Base-by-base conservation (phyloP, 306 rosid species). In the Sphenostylis stenocarpa region DNA sequence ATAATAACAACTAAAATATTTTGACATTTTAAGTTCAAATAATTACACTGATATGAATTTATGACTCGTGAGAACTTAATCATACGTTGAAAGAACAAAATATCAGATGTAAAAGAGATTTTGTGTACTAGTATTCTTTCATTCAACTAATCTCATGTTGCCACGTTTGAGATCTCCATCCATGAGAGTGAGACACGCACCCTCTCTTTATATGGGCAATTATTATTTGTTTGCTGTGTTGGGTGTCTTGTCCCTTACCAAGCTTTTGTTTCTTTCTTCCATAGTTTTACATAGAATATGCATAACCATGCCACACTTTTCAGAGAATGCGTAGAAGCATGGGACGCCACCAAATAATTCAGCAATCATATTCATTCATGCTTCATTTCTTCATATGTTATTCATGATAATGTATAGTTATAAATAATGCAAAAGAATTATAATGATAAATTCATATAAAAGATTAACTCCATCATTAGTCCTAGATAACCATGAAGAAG, bases 201-300 rank as follows among this genome's bases (percentile, higher is more conserved):
- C 43, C 8, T 36, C n/a, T 53, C 41, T 69, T 41, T 70, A 9
- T 19, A 49, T 38, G 70, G 21, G 7, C 39, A 81, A 48, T 57
- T 60, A 48, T 36, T 29, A n/a, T 23, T 12, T 34, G 48, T 29
- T 56, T 61, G 26, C 15, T 33, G 3, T 14, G 19, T 67, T 68
- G 28, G 15, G 1, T 33, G 56, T 45, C 16, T 28, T 69, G 74
- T 82, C 67, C 26, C 60, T 48, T 49, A 31, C 21, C 12, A 38
- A 38, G 67, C 73, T 75, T 75, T 60, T 70, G 77, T 57, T 47
- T 67, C 29, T 57, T 47, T 58, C 21, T 26, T 4, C 41, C 44
- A 29, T 80, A 29, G 68, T 58, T 36, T 26, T 47, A 31, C 34
- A 19, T 24, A 26, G 76, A 74, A 74, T 74, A 69, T 52, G 44